Evolutionary conservation across 257 asterid genomes (phyloP).

Genomic region (Scutellaria baicalensis): DNA sequence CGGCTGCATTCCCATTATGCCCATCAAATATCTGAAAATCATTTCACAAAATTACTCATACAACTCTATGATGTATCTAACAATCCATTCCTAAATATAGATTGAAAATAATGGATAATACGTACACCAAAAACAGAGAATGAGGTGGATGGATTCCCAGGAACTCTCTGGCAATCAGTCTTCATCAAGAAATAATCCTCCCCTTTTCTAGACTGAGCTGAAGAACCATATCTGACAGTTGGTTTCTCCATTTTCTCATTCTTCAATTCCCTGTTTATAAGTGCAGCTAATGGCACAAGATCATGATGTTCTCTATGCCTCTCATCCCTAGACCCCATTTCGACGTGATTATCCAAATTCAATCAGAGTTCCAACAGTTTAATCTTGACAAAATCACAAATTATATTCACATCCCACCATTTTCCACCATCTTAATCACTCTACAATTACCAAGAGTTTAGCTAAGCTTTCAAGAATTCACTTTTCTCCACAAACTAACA

Average conservation of each 20-base stretch:
- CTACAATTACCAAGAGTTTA: neutral
- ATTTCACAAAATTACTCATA: neutral
- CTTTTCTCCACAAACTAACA: neutral
- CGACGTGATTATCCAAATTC: neutral
- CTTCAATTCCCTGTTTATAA: conserved; percentile 59
- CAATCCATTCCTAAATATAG: neutral
- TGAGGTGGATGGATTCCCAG: conserved; percentile 63
- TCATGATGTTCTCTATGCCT: conserved; percentile 32
- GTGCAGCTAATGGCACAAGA: conserved; percentile 67
- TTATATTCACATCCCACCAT: neutral
- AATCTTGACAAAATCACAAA: neutral
- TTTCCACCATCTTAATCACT: conserved; percentile 3
- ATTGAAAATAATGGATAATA: neutral
- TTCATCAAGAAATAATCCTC: conserved; percentile 68
- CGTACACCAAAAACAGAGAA: conserved; percentile 80
- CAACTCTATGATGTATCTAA: neutral
- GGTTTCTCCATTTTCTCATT: conserved; percentile 81
- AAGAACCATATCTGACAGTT: conserved; percentile 55
- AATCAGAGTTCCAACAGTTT: neutral
- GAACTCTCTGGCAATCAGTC: conserved; percentile 71
- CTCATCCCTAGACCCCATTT: conserved; percentile 63
- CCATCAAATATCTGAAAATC: conserved; percentile 65
- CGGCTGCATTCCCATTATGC: conserved; percentile 78
- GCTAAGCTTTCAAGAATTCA: neutral
- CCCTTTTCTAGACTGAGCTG: conserved; percentile 74